Conservation (phyloP, 495 filamentous ascomycete species). For the Thozetella sp. region DNA sequence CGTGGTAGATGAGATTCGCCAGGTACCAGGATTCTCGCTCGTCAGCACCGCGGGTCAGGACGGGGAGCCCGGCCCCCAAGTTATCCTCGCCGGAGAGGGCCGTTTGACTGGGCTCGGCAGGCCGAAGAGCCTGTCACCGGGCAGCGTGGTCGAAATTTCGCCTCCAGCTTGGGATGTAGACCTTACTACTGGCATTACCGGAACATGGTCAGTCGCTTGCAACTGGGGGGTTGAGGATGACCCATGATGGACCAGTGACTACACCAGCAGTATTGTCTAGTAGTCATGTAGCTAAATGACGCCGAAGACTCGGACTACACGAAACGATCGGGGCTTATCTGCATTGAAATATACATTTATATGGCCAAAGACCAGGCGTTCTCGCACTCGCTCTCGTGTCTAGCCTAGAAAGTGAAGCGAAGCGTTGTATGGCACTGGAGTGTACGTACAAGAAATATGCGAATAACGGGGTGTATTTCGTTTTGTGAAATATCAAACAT, state of each 20-base stretch:
- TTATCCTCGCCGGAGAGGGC: not conserved
- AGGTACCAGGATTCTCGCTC: slow-evolving; percentile 18
- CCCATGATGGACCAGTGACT: too few relatives aligned
- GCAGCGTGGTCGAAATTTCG: slow-evolving; percentile 33
- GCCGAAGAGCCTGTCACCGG: slow-evolving; percentile 18
- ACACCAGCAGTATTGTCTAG: not conserved
- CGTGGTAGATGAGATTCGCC: slow-evolving; percentile 12
- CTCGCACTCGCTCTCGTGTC: too few relatives aligned
- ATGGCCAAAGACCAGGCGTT: too few relatives aligned
- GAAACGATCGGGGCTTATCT: too few relatives aligned
- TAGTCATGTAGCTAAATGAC: not conserved
- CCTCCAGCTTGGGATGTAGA: slow-evolving; percentile 45
- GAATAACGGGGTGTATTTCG: too few relatives aligned
- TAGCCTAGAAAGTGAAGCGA: too few relatives aligned
- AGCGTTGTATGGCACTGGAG: too few relatives aligned
- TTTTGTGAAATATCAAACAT: too few relatives aligned
- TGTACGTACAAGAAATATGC: too few relatives aligned
- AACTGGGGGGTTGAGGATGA: slow-evolving; percentile 33
- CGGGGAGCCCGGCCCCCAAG: slow-evolving; percentile 4
- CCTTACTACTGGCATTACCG: slow-evolving; percentile 12
- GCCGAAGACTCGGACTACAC: too few relatives aligned
- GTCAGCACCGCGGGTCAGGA: slow-evolving; percentile 10
- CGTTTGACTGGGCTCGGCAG: slow-evolving; percentile 21
- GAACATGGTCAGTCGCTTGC: slow-evolving; percentile 43
- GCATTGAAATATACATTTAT: too few relatives aligned